These are phyloP conservation scores for Nyssa sinensis DNA, from an alignment of 148 eudicot genomes.

Conservation along the genomic window DNA sequence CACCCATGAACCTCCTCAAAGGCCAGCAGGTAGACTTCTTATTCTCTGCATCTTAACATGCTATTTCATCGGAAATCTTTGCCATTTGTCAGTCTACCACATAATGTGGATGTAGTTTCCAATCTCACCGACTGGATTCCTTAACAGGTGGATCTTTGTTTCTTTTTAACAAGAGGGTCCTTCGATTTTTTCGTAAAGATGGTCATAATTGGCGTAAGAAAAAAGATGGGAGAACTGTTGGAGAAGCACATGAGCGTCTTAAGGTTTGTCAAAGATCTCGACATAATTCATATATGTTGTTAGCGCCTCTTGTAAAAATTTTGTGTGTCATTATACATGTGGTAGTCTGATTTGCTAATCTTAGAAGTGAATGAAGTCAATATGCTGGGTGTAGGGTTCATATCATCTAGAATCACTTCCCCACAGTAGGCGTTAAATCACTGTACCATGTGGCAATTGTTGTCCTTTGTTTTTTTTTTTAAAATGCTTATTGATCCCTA, in stretches of 20 bases:
- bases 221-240: constrained; percentile 81
- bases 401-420: too few species aligned
- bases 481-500: too few species aligned
- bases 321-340: neutral
- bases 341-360: neutral
- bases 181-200: constrained; percentile 82
- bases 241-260: constrained; percentile 94
- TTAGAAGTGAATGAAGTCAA: neutral
- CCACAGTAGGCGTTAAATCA: too few species aligned
- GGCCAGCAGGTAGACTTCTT: constrained; percentile 59
- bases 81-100: neutral
- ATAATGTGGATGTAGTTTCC: constrained; percentile 2
- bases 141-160: constrained; percentile 79
- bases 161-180: constrained; percentile 89
- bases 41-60: neutral
- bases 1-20: constrained; percentile 55
- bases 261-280: constrained; percentile 51
- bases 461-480: too few species aligned
- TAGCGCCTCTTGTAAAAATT: neutral
- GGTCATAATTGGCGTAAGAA: constrained; percentile 91
- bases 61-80: neutral
- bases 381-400: neutral
- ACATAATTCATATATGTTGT: too few species aligned
- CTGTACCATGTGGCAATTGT: too few species aligned
- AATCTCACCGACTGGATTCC: constrained; percentile 15